Evolutionary conservation across 2,329 filamentous ascomycete genomes (phyloP), one percentile per base, ranked within the genome.

Genomic region (Dactylellina leptospora): DNA sequence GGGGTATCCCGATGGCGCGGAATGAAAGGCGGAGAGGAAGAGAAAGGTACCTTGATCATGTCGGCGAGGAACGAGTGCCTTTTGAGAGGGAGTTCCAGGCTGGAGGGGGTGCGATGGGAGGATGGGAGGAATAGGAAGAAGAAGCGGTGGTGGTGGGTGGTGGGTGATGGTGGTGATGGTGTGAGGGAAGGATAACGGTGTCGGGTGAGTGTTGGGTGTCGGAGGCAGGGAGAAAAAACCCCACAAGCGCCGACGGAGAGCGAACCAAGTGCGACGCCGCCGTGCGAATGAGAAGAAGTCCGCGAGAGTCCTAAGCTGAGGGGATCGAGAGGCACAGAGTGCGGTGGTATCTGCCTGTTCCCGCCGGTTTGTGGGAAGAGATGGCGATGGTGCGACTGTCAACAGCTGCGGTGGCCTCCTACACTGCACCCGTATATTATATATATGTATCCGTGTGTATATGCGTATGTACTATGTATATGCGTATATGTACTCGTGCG

Each of bases 31-130:
- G 25, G 8, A 27, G 16, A 20, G 33, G 55, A 28, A 16, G 28
- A 38, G 25, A 22, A 38, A 50, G 20, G 50, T 58, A 72, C 68
- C 59, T 72, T 62, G 68, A 72, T 64, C 51, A 60, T 30, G 38
- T 33, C 30, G 40, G 44, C 22, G 13, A 45, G 40, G 22, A 20
- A 22, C n/a, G 40, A 45, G 25, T 40, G 51, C 16, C 51, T 58
- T 40, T 16, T 38, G 25, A 27, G 44, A 51, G 30, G 36, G 42
- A 47, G 36, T 50, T 55, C 60, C 28, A 36, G 42, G 61, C 36
- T 58, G 44, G 44, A 36, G 20, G 42, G 9, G 13, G 16, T 1
- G 27, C 13, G n/a, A n/a, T 27, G 16, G 20, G 28, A 36, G n/a
- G 42, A n/a, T 1, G 27, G 4, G 55, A 20, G n/a, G 13, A 20